These are phyloP conservation scores for Antrodiella citrinella DNA, from an alignment of 768 basidiomycete species.

Conservation along the genomic window DNA sequence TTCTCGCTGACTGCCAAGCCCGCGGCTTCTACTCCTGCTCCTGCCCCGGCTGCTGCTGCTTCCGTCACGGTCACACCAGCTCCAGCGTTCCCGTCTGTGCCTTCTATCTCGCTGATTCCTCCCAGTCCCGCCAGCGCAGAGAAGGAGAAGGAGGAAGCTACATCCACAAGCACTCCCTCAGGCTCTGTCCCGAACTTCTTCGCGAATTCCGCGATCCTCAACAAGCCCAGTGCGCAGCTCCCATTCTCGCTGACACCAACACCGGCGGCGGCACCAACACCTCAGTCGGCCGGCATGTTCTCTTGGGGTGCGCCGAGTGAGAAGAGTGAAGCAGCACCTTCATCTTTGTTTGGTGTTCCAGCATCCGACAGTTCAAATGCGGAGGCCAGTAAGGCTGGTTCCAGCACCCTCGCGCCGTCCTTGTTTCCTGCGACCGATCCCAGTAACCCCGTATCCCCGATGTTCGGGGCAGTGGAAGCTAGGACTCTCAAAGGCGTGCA, in stretches of 20 bases:
- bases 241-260: slow-evolving; percentile 1
- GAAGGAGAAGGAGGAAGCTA: slow-evolving; percentile 5
- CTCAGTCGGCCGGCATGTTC: background rate
- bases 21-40: background rate
- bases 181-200: slow-evolving; percentile 57
- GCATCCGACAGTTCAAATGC: background rate
- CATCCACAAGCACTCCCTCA: slow-evolving; percentile 5
- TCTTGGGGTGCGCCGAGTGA: background rate
- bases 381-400: background rate
- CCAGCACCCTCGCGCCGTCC: background rate
- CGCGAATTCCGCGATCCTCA: slow-evolving; percentile 38
- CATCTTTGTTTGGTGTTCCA: background rate
- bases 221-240: slow-evolving; percentile 23
- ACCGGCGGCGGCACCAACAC: background rate
- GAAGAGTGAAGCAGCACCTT: background rate
- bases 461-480: no score
- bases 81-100: slow-evolving; percentile 11
- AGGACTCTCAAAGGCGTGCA: no score
- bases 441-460: no score
- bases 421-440: no score
- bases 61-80: slow-evolving; percentile 1
- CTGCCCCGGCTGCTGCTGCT: slow-evolving; percentile 1
- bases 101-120: slow-evolving; percentile 22
- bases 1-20: slow-evolving; percentile 42
- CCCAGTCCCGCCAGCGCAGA: slow-evolving; percentile 18